Percentiles rank a stretch among this genome's conserved stretches.
phyloP scores from a whole-genome alignment of 1,139 yeast species.

The Zhuliangozyma parablackwelliae region DNA sequence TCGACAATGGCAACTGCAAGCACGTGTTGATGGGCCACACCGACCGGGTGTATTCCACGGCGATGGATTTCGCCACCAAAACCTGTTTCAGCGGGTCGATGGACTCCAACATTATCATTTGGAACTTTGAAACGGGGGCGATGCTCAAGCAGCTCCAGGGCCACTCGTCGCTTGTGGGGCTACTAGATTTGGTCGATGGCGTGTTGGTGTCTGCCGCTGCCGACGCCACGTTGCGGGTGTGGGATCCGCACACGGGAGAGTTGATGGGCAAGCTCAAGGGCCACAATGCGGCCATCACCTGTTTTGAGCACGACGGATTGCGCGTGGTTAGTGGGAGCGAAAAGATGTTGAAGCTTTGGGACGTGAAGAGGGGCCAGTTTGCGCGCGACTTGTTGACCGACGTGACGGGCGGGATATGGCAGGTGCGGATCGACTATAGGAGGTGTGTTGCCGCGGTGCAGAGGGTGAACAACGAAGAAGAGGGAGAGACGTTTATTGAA shows the following conservation, averaged over 20 bases:
- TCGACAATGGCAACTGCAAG: conserved; percentile 64
- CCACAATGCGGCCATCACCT: conserved; percentile 85
- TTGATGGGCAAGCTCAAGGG: conserved; percentile 71
- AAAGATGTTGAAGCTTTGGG: conserved; percentile 76
- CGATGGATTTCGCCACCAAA: conserved; percentile 68
- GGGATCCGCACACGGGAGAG: conserved; percentile 84
- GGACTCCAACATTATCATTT: conserved; percentile 83
- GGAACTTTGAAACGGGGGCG: conserved; percentile 82
- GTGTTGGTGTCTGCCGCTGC: conserved; percentile 95
- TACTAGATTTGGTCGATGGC: conserved; percentile 71
- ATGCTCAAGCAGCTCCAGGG: conserved; percentile 68
- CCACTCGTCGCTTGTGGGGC: conserved; percentile 85
- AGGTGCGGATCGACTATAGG: conserved; percentile 79
- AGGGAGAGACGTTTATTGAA: conserved; percentile 66
- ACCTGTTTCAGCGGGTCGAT: conserved; percentile 89
- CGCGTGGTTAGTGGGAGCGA: conserved; percentile 88
- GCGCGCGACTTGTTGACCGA: conserved; percentile 73
- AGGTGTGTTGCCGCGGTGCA: conserved; percentile 94
- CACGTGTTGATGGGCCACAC: conserved; percentile 78
- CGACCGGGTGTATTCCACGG: conserved; percentile 83
- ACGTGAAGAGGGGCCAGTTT: conserved; percentile 70
- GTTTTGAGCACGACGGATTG: conserved; percentile 86
- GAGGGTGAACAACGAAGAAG: conserved; percentile 41
- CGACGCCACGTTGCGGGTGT: conserved; percentile 82
- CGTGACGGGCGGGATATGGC: conserved; percentile 88